Evolutionary conservation across 768 basidiomycete species (phyloP).

Genomic region (Pleurotus salmoneostramineus): DNA sequence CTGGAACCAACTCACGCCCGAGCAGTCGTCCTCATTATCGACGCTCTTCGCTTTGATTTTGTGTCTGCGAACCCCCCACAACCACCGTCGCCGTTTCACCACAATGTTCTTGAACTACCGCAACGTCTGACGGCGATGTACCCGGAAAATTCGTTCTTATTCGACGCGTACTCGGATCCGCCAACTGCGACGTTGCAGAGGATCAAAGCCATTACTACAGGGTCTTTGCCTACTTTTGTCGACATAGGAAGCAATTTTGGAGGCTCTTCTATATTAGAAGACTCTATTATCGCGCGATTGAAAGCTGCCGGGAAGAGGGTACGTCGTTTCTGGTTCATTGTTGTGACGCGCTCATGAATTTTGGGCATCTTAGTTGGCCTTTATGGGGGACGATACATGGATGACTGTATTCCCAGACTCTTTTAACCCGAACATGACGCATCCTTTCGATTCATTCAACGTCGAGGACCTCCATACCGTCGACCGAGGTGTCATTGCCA

Average conservation of each 20-base stretch:
- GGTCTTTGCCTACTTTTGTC: constrained; percentile 92
- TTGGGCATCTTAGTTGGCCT: constrained; percentile 50
- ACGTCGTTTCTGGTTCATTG: constrained; percentile 14
- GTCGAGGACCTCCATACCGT: constrained; percentile 98
- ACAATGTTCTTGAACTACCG: constrained; percentile 80
- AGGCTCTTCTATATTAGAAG: constrained; percentile 75
- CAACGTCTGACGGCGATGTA: constrained; percentile 56
- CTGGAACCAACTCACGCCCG: constrained; percentile 68
- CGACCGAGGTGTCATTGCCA: constrained; percentile 82
- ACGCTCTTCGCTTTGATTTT: constrained; percentile 93
- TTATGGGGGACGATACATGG: constrained; percentile 99
- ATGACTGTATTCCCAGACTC: constrained; percentile 77
- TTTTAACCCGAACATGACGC: constrained; percentile 70
- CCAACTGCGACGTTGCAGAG: constrained; percentile 94
- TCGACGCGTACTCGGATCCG: constrained; percentile 89
- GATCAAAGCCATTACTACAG: constrained; percentile 92
- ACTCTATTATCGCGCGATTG: constrained; percentile 81
- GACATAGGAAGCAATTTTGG: constrained; percentile 94
- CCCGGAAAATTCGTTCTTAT: constrained; percentile 78
- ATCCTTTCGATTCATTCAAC: constrained; percentile 95
- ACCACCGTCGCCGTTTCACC: constrained; percentile 67
- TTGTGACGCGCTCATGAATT: neutral
- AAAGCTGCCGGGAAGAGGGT: constrained; percentile 57
- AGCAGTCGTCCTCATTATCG: constrained; percentile 84
- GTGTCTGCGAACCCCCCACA: constrained; percentile 65